phyloP scores from a whole-genome alignment of 768 basidiomycete species.

The Crepidotus variabilis region DNA sequence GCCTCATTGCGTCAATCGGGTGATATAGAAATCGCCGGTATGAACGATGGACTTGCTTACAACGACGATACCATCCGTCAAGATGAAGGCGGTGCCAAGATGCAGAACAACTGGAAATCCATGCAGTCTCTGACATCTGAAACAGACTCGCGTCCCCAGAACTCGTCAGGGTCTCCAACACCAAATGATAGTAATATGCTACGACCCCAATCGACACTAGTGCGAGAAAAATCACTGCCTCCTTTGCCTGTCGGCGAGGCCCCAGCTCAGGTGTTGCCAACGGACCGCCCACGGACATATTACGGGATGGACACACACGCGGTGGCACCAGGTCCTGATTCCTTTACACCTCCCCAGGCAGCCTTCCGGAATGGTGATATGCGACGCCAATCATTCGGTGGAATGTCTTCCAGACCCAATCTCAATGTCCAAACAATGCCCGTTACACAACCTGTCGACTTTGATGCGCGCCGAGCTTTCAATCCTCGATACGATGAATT shows the following conservation, averaged over 20 bases:
- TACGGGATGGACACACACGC: conserved; percentile 58
- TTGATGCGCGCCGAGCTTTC: conserved; percentile 31
- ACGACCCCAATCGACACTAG: conserved; percentile 13
- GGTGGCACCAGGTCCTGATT: conserved; percentile 40
- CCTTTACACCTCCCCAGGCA: conserved; percentile 59
- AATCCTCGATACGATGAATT: conserved; percentile 65
- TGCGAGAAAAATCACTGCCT: conserved; percentile 73
- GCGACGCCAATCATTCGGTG: conserved; percentile 77
- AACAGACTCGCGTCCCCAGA: conserved; percentile 46
- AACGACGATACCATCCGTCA: conserved; percentile 35
- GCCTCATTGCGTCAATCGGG: conserved; percentile 66
- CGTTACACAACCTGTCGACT: conserved; percentile 27
- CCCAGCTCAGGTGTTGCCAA: conserved; percentile 32
- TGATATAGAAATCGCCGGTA: conserved; percentile 47
- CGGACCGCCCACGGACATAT: conserved; percentile 62
- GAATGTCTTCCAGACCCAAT: conserved; percentile 55
- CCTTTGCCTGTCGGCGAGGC: conserved; percentile 67
- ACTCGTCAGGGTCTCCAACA: conserved; percentile 22
- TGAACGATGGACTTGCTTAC: conserved; percentile 37
- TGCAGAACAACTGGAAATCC: conserved; percentile 27
- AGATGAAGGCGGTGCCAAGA: conserved; percentile 30
- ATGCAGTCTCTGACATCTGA: conserved; percentile 58
- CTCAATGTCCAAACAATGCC: conserved; percentile 51
- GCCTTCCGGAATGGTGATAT: conserved; percentile 55
- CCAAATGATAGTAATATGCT: conserved; percentile 15